phyloP scores from a whole-genome alignment of 257 asterid genomes.

The Handroanthus guayacan region DNA sequence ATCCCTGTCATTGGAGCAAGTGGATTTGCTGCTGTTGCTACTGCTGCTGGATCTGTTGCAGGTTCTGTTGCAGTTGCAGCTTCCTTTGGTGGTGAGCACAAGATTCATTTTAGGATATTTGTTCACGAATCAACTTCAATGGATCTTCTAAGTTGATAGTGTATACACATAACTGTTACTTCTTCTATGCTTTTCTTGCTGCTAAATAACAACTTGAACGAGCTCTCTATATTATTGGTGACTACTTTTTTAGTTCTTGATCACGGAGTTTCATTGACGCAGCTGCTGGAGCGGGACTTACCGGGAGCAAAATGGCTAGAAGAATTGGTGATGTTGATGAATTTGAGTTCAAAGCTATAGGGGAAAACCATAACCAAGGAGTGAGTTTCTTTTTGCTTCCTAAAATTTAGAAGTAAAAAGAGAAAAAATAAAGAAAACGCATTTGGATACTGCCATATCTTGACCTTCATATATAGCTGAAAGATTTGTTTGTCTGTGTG shows the following conservation, averaged over 20 bases:
- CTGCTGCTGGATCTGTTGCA: slow-evolving; percentile 96
- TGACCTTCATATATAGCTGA: neutral
- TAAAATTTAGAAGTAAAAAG: neutral
- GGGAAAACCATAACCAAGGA: slow-evolving; percentile 94
- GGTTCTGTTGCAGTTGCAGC: slow-evolving; percentile 99
- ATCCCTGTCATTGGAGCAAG: slow-evolving; percentile 94
- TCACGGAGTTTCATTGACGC: slow-evolving; percentile 31
- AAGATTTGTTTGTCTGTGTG: neutral
- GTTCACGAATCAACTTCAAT: slow-evolving; percentile 21
- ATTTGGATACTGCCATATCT: neutral
- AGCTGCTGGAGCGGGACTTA: slow-evolving; percentile 99
- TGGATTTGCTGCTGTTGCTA: slow-evolving; percentile 94
- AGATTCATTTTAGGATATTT: slow-evolving; percentile 12
- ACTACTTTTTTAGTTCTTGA: neutral
- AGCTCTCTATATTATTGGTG: neutral
- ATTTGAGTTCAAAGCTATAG: slow-evolving; percentile 88
- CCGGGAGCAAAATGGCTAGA: slow-evolving; percentile 91
- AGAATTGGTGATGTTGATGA: slow-evolving; percentile 94
- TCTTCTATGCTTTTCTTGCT: slow-evolving; percentile 19
- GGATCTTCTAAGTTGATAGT: neutral
- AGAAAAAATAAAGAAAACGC: neutral
- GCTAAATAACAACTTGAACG: neutral
- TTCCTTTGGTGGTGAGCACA: slow-evolving; percentile 83
- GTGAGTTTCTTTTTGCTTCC: slow-evolving; percentile 53
- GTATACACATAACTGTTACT: neutral